A percentile compares a stretch with the other conserved stretches of the same genome.
Evolutionary conservation across 2,329 filamentous ascomycete genomes (phyloP).

Genomic region (Colletotrichum somersetense): DNA sequence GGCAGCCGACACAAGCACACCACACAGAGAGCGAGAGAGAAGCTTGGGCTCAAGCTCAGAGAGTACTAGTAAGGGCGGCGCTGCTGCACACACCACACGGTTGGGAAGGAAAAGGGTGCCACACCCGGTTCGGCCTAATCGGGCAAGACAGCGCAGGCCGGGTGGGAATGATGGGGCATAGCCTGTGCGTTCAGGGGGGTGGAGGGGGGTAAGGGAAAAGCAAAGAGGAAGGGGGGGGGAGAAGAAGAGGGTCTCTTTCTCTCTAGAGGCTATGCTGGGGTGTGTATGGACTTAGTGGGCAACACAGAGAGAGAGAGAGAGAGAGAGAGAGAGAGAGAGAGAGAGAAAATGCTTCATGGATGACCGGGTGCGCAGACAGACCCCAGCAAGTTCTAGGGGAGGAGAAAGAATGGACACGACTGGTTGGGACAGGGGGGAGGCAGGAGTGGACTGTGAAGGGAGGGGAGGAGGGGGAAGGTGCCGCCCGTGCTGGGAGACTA

Average conservation of each 20-base stretch:
- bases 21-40: no score
- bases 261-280: background rate
- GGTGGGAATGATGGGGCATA: slow-evolving; percentile 31
- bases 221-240: background rate
- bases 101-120: slow-evolving; percentile 30
- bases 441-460: slow-evolving; percentile 21
- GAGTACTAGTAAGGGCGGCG: slow-evolving; percentile 9
- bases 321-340: no score
- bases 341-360: background rate
- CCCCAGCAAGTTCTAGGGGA: slow-evolving; percentile 7
- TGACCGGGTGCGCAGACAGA: slow-evolving; percentile 9
- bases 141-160: slow-evolving; percentile 31
- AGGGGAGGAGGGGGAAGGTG: slow-evolving; percentile 16
- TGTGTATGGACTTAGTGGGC: background rate
- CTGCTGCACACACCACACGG: no score
- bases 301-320: no score
- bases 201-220: slow-evolving; percentile 1
- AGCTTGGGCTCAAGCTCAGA: slow-evolving; percentile 26
- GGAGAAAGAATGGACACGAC: background rate
- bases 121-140: slow-evolving; percentile 37
- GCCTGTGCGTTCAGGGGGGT: slow-evolving; percentile 9
- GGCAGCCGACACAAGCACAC: slow-evolving; percentile 24
- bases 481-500: slow-evolving; percentile 32
- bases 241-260: background rate
- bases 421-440: background rate